Conservation (phyloP, 2,329 filamentous ascomycete species). For the Verticillium klebahnii region DNA sequence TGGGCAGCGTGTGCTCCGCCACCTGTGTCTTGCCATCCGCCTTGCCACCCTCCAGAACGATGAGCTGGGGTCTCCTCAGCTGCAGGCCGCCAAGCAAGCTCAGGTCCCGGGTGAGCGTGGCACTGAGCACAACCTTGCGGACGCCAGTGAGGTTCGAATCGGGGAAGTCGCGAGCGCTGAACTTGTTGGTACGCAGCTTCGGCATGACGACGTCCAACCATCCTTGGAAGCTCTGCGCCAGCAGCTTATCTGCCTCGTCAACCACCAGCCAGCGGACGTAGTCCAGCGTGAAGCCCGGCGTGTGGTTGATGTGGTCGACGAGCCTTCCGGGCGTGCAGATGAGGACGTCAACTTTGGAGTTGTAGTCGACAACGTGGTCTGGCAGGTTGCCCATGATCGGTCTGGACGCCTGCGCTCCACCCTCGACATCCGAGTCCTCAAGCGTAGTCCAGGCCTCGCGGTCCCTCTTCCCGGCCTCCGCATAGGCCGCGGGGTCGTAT, state of each 20-base stretch:
- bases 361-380: constrained; percentile 60
- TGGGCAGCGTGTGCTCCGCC: constrained; percentile 54
- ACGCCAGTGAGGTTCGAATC: constrained; percentile 51
- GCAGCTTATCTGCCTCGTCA: constrained; percentile 88
- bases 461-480: constrained; percentile 34
- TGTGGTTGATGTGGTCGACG: constrained; percentile 84
- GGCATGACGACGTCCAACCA: constrained; percentile 75
- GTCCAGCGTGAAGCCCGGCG: constrained; percentile 73
- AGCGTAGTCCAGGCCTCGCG: constrained; percentile 35
- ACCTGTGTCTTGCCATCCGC: constrained; percentile 31
- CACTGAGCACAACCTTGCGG: constrained; percentile 82
- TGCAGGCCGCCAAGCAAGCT: constrained; percentile 72
- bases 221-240: constrained; percentile 89
- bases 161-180: constrained; percentile 48
- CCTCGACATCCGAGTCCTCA: constrained; percentile 39
- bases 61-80: constrained; percentile 67
- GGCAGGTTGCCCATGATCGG: constrained; percentile 32
- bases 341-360: constrained; percentile 77
- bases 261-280: constrained; percentile 84
- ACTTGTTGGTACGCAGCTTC: constrained; percentile 44
- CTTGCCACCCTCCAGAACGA: constrained; percentile 62
- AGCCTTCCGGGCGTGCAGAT: constrained; percentile 89
- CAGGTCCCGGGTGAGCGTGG: constrained; percentile 85
- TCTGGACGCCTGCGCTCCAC: constrained; percentile 26
- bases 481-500: constrained; percentile 63